Percentiles rank a stretch among this genome's conserved stretches.
Conservation (phyloP, 2,329 filamentous ascomycete genomes). For the Paraconiothyrium sp. region DNA sequence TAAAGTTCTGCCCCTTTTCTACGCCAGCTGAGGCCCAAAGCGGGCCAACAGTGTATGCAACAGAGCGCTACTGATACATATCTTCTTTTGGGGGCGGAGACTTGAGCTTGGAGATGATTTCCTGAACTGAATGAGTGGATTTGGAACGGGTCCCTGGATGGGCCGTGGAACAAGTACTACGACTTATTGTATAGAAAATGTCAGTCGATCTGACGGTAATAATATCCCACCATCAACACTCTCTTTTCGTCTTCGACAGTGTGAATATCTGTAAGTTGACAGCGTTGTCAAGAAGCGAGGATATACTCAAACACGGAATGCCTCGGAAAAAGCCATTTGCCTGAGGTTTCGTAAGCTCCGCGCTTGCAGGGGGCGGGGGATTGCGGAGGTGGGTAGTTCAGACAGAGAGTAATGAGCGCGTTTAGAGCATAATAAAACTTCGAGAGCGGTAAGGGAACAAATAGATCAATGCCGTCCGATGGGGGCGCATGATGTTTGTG, state of each 20-base stretch:
- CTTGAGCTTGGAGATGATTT: conserved; percentile 11
- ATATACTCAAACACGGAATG: conserved; percentile 5
- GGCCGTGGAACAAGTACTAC: neutral
- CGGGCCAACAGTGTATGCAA: neutral
- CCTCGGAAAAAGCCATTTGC: conserved; percentile 4
- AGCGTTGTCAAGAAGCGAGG: neutral
- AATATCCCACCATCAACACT: neutral
- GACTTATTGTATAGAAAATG: conserved; percentile 14
- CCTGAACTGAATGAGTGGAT: conserved; percentile 2
- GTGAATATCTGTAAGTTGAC: neutral
- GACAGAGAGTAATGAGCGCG: neutral
- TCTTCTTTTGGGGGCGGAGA: conserved; percentile 9
- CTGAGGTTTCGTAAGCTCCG: conserved; percentile 13
- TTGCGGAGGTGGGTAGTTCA: neutral
- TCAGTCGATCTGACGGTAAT: conserved; percentile 20
- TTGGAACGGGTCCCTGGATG: conserved; percentile 2
- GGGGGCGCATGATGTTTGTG: no score
- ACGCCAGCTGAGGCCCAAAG: neutral
- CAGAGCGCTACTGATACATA: conserved; percentile 5
- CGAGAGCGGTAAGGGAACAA: neutral
- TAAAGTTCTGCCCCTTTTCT: neutral
- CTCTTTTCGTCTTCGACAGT: neutral
- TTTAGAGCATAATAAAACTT: neutral
- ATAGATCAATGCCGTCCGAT: neutral
- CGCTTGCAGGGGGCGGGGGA: neutral